These are phyloP conservation scores for Halenospora varia DNA, from an alignment of 495 filamentous ascomycete species.

Conservation along the genomic window DNA sequence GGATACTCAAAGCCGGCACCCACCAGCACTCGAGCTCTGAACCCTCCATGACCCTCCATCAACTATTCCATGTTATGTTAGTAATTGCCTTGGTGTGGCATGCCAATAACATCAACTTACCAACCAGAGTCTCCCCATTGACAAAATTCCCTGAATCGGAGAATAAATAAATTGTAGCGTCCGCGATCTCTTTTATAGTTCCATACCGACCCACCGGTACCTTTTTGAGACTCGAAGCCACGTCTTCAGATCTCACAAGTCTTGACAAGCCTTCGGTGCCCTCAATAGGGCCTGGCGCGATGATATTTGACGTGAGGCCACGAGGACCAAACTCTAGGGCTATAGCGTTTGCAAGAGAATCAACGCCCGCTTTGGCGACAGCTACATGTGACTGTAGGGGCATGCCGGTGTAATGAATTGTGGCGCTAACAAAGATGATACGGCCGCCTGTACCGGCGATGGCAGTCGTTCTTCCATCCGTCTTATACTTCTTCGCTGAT, in stretches of 20 bases:
- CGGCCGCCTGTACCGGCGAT: constrained; percentile 84
- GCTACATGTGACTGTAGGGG: constrained; percentile 85
- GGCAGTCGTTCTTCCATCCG: constrained; percentile 35
- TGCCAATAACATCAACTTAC: too few species aligned
- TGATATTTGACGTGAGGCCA: constrained; percentile 85
- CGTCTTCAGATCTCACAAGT: constrained; percentile 25
- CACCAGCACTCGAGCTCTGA: too few species aligned
- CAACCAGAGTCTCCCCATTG: constrained; percentile 72
- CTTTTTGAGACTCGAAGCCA: constrained; percentile 31
- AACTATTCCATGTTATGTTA: too few species aligned
- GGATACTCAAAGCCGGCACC: too few species aligned
- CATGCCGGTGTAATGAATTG: constrained; percentile 80
- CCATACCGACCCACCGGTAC: constrained; percentile 72
- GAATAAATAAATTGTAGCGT: constrained; percentile 86
- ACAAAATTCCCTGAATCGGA: constrained; percentile 80
- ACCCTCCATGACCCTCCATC: too few species aligned
- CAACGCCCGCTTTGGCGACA: constrained; percentile 88
- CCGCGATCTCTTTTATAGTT: constrained; percentile 82
- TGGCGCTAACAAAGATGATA: constrained; percentile 84
- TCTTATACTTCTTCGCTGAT: constrained; percentile 60
- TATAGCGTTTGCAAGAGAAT: constrained; percentile 68
- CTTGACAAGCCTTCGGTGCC: constrained; percentile 61
- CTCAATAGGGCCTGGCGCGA: constrained; percentile 75
- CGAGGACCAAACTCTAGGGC: constrained; percentile 85
- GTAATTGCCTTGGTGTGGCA: too few species aligned